Evolutionary conservation across 352 stramenopile genomes (phyloP), one percentile per base, ranked within the genome.

Genomic region (Blastocystis sp.): DNA sequence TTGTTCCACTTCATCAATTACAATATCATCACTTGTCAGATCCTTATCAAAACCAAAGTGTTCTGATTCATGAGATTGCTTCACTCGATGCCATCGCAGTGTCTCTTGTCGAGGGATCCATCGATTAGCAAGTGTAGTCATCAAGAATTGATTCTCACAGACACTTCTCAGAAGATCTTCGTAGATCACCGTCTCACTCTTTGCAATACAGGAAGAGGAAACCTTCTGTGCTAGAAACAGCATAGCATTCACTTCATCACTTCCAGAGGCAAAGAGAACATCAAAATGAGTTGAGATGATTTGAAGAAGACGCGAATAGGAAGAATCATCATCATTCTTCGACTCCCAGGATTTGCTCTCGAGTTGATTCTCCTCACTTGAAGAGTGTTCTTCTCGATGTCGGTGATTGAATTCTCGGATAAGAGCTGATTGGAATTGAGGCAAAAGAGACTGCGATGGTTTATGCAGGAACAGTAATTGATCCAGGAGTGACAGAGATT

Each of bases 81-180:
- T 5, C 0, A 32, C 11, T 14, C 51, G 71, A 32, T 46, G 51
- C 71, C 71, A 83, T 35, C 66, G 42, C 11, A 83, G n/a, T 19
- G 29, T 42, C 16, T 67, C n/a, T 16, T 32, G 14, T 14, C 43
- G 46, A 1, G 42, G 71, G 65, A 83, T 66, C 29, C 49, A 59
- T 21, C 43, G 32, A 29, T 19, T 42, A 0, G 52, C 52, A 19
- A 83, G 21, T 24, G 57, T 21, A 27, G 3, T 27, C n/a, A 83
- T 27, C 19, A 83, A 32, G 54, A 66, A 83, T 12, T 83, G 71
- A 27, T 83, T 83, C 71, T 83, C 42, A 66, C 71, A 83, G 6
- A 83, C 52, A 24, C 42, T 29, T 63, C 32, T n/a, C 19, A 83
- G 27, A 2, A 83, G 16, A 42, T 83, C 71, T 43, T 83, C 71